Base-by-base conservation (phyloP, 1,284 basidiomycete species). In the Ganoderma sinense region DNA sequence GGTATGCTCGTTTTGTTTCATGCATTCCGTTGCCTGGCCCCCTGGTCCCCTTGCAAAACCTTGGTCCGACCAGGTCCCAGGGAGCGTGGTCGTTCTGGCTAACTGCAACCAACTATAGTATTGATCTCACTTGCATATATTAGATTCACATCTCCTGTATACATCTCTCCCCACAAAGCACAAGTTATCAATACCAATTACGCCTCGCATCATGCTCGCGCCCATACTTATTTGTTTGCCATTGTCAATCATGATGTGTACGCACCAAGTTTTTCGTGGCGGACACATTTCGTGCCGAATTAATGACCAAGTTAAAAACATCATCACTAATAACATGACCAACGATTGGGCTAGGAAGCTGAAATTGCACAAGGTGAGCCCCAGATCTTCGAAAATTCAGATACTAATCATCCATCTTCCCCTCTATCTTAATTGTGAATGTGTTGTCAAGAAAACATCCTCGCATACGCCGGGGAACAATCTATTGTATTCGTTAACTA, bases 21-120 rank as follows among this genome's bases (percentile, higher is more conserved):
- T 45, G 40, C 43, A 63, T 51, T 36, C 31, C 13, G 6, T 51
- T 53, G 58, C 59, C 53, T 61, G 65, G 45, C 65, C 31, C 6
- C 61, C 18, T 14, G 13, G 16, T 8, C 41, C 41, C 41, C 26
- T 62, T 65, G 62, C 62, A 48, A 31, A 51, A 48, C 31, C 62
- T 51, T 33, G 33, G 33, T 31, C 29, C 33, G 43, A 31, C 45
- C 23, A 18, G 31, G 41, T 33, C 62, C 31, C 63, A 40, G 29
- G 51, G 11, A n/a, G 23, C 48, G 31, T 51, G 26, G 40, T 13
- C 29, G 41, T 63, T 20, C 45, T 62, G 40, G 31, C 31, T 23
- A 31, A 4, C 45, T 36, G 16, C 36, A 36, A 36, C 10, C 36
- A n/a, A 64, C n/a, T 64, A 64, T 51, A 53, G 26, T 55, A 64